Conservation (phyloP, 306 rosid species). For the Glycine soja region DNA sequence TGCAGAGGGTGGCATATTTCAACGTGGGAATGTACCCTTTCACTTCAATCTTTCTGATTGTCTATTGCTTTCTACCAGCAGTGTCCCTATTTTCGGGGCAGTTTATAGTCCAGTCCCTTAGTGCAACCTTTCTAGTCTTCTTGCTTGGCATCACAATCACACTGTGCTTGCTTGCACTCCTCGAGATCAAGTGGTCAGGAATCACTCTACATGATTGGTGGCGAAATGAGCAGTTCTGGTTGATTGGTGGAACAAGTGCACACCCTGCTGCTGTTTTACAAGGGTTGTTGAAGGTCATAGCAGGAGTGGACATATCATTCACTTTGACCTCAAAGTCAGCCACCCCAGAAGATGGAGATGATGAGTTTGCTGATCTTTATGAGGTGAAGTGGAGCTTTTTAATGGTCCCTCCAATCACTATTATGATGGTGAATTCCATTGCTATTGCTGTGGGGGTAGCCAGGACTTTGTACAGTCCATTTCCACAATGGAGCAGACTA, state of each 20-base stretch:
- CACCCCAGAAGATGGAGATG: conserved; percentile 80
- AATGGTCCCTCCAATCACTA: conserved; percentile 88
- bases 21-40: conserved; percentile 93
- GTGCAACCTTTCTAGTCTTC: conserved; percentile 69
- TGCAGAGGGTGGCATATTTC: conserved; percentile 90
- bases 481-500: conserved; percentile 85
- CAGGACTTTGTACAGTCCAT: conserved; percentile 76
- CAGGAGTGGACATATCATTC: conserved; percentile 89
- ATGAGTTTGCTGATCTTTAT: conserved; percentile 81
- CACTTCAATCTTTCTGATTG: conserved; percentile 80
- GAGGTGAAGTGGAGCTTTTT: conserved; percentile 85
- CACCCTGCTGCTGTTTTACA: conserved; percentile 88
- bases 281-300: conserved; percentile 82
- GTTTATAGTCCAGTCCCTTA: conserved; percentile 76
- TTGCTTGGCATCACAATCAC: conserved; percentile 76
- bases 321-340: conserved; percentile 80
- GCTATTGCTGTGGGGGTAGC: conserved; percentile 83
- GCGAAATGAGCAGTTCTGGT: conserved; percentile 91
- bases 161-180: conserved; percentile 75
- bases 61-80: conserved; percentile 85
- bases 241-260: conserved; percentile 90
- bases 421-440: conserved; percentile 82
- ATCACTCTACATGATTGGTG: conserved; percentile 89
- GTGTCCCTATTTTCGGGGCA: conserved; percentile 81
- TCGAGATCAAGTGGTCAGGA: conserved; percentile 88